Conservation (phyloP, 1,139 yeast genomes). For the Eremothecium coryli region DNA sequence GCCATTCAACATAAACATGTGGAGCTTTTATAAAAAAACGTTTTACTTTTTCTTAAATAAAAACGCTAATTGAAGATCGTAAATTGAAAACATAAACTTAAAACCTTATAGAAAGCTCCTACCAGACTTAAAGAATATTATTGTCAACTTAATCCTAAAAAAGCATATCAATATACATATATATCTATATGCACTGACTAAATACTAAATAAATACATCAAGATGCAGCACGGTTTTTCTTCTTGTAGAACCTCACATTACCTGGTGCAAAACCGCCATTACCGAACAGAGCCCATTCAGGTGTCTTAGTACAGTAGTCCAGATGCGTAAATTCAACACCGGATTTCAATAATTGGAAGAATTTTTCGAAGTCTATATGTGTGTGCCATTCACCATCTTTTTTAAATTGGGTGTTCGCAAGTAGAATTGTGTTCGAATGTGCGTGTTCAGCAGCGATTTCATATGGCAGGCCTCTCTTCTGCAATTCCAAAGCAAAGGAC, state of each 20-base stretch:
- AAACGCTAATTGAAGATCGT: too few species aligned
- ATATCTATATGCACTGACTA: too few species aligned
- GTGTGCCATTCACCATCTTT: slow-evolving; percentile 76
- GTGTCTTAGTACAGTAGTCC: slow-evolving; percentile 76
- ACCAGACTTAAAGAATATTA: too few species aligned
- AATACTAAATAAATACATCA: too few species aligned
- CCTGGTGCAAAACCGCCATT: slow-evolving; percentile 89
- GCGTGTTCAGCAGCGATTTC: slow-evolving; percentile 94
- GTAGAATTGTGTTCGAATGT: slow-evolving; percentile 83
- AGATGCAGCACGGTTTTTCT: slow-evolving; percentile 54
- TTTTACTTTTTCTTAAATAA: too few species aligned
- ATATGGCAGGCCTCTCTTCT: slow-evolving; percentile 56
- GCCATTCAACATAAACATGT: too few species aligned
- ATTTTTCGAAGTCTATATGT: slow-evolving; percentile 73
- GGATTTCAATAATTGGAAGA: slow-evolving; percentile 58
- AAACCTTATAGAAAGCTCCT: too few species aligned
- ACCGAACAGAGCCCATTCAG: slow-evolving; percentile 88
- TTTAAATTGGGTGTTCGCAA: slow-evolving; percentile 67
- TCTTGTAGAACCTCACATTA: slow-evolving; percentile 60
- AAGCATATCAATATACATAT: slow-evolving; percentile 10
- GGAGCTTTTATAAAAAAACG: too few species aligned
- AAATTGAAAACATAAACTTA: too few species aligned
- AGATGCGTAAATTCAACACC: slow-evolving; percentile 63
- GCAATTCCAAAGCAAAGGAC: slow-evolving; percentile 49
- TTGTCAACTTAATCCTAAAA: neutral